phyloP scores from a whole-genome alignment of 352 stramenopile genomes.

The Globisporangium iwayamae region DNA sequence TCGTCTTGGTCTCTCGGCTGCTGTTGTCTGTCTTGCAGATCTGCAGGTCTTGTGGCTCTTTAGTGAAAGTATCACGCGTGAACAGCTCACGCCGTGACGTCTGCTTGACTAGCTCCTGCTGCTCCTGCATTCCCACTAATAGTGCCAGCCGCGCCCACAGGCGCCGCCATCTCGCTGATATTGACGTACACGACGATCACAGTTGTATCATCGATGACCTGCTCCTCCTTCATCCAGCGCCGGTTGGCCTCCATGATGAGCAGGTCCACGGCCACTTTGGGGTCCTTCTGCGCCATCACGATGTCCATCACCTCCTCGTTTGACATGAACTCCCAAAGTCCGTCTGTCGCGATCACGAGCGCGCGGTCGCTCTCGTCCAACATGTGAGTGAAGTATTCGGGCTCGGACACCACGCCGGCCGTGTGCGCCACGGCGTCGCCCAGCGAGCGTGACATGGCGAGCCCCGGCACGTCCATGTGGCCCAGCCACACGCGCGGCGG shows the following conservation, averaged over 20 bases:
- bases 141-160: conserved; percentile 6
- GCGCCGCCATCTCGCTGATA: conserved; percentile 38
- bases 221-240: conserved; percentile 98
- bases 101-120: background rate
- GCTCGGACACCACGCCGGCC: conserved; percentile 92
- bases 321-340: conserved; percentile 98
- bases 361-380: conserved; percentile 88
- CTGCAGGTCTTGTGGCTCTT: background rate
- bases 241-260: conserved; percentile 95
- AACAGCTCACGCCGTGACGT: background rate
- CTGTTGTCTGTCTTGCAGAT: background rate
- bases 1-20: background rate
- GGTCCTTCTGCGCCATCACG: conserved; percentile 67
- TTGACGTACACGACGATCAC: conserved; percentile 96
- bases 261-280: conserved; percentile 86
- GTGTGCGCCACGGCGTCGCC: conserved; percentile 97
- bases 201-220: conserved; percentile 99
- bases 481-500: conserved; percentile 97
- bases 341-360: conserved; percentile 96
- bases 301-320: conserved; percentile 94
- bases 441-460: conserved; percentile 97
- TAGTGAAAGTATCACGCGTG: background rate
- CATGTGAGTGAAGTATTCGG: conserved; percentile 91
- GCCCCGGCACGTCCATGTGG: conserved; percentile 97
- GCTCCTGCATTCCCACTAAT: background rate